Base-by-base conservation (phyloP, 1,284 basidiomycete species). In the Irpex rosettiformis region DNA sequence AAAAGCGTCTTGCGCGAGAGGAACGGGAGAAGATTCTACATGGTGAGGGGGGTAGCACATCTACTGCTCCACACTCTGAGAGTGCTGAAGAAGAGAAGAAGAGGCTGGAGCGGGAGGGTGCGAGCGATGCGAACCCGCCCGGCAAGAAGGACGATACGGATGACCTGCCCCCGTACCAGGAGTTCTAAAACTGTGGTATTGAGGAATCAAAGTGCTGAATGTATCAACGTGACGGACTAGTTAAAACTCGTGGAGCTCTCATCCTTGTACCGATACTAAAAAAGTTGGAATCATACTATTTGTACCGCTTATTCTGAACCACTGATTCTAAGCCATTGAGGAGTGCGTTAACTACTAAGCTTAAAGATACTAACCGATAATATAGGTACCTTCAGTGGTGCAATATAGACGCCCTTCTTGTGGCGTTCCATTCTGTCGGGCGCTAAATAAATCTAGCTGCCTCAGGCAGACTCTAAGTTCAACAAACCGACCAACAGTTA, bases 101-200 rank as follows among this genome's bases (percentile, higher is more conserved):
- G 62, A 61, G 74, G 11, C 67, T 78, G 22, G 69, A 75, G 61
- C 64, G 57, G 4, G 62, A 58, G 11, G 65, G 73, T 37, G 70
- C 66, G 3, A 51, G 60, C 7, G 59, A 58, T 21, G 55, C 40
- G 28, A 42, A 56, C 51, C 37, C 45, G 45, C 54, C 59, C 42
- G 54, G 56, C 47, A 59, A 58, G 21, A 61, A 64, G 54, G 58
- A 60, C 16, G 54, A 61, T n/a, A n/a, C n/a, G n/a, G n/a, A n/a
- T 4, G 79, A 79, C 33, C 74, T 84, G 52, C 87, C 87, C 7
- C 85, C 86, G 6, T 90, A 90, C 72, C 78, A 86, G 66, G 86
- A 85, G 65, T 68, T 82, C 57, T 79, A 62, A 77, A 28, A 56
- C 47, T 47, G 11, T 47, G 13, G 43, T 16, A 47, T 18, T 24